Percentiles rank a stretch among this genome's conserved stretches.
phyloP scores from a whole-genome alignment of 2,329 filamentous ascomycete genomes.

The Lecanicillium sp. region DNA sequence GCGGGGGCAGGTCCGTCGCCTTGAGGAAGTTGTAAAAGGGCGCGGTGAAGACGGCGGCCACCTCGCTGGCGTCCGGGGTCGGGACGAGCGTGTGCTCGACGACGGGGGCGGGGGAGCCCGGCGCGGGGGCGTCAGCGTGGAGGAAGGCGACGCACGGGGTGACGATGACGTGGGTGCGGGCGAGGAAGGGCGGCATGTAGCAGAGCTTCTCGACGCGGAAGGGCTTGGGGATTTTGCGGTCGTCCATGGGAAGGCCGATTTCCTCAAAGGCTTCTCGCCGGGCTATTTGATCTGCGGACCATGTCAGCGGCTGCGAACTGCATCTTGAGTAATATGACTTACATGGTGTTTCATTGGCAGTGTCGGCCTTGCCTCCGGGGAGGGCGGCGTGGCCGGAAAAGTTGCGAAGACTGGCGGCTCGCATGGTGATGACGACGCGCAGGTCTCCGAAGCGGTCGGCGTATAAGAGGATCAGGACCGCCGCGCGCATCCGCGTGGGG shows the following conservation, averaged over 20 bases:
- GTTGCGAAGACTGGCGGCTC: conserved; percentile 55
- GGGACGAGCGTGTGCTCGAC: conserved; percentile 71
- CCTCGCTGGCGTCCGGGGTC: conserved; percentile 78
- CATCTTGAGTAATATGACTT: conserved; percentile 21
- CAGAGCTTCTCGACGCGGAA: conserved; percentile 87
- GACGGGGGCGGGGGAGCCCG: conserved; percentile 30
- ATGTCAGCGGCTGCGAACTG: background rate
- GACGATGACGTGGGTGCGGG: conserved; percentile 67
- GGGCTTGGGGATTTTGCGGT: conserved; percentile 62
- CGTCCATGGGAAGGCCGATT: conserved; percentile 75
- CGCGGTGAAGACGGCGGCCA: conserved; percentile 88
- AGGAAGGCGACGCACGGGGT: conserved; percentile 74
- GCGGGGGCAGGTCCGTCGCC: conserved; percentile 47
- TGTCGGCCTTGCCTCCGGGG: conserved; percentile 69
- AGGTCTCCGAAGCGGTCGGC: conserved; percentile 77
- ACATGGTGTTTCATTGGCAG: conserved; percentile 54
- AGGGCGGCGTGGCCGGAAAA: conserved; percentile 85
- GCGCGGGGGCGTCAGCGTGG: conserved; percentile 48
- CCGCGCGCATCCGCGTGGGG: conserved; percentile 64
- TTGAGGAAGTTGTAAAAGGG: conserved; percentile 79
- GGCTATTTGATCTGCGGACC: conserved; percentile 63
- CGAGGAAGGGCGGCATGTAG: conserved; percentile 70
- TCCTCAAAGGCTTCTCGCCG: conserved; percentile 88
- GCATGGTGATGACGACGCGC: conserved; percentile 63
- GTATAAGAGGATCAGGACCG: conserved; percentile 82